Evolutionary conservation across 306 rosid genomes (phyloP).

Genomic region (Vigna radiata): DNA sequence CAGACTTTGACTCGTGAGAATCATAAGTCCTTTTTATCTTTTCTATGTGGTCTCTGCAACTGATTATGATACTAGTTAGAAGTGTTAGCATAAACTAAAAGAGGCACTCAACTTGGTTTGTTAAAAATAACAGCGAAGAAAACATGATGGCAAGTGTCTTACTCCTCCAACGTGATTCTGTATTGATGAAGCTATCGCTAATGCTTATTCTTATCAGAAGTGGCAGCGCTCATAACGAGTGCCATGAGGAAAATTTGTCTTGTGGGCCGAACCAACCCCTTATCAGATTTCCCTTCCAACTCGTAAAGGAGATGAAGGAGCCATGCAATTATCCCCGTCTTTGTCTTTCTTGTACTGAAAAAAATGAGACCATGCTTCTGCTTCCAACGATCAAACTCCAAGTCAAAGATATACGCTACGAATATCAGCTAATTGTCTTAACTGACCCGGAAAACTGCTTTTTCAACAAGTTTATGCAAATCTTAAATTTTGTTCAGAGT

Average conservation of each 20-base stretch:
- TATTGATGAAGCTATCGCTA: not conserved
- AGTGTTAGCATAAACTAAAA: no score
- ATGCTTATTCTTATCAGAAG: not conserved
- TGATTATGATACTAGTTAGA: no score
- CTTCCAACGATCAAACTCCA: not conserved
- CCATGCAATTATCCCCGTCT: not conserved
- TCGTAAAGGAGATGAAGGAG: not conserved
- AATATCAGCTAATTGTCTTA: accelerated
- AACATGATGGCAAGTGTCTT: not conserved
- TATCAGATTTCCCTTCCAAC: not conserved
- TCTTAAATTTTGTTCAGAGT: not conserved
- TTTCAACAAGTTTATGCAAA: not conserved
- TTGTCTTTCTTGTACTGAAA: not conserved
- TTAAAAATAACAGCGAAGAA: no score
- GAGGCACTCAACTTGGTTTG: no score
- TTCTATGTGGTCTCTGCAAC: no score
- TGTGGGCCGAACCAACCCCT: not conserved
- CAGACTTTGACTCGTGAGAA: no score
- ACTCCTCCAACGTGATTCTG: not conserved
- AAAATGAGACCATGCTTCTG: not conserved
- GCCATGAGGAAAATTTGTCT: not conserved
- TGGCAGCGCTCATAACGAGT: not conserved
- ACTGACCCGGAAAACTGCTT: not conserved
- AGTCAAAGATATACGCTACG: not conserved
- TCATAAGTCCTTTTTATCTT: no score